Conservation (phyloP, 306 rosid species). For the Gynostemma pentaphyllum region DNA sequence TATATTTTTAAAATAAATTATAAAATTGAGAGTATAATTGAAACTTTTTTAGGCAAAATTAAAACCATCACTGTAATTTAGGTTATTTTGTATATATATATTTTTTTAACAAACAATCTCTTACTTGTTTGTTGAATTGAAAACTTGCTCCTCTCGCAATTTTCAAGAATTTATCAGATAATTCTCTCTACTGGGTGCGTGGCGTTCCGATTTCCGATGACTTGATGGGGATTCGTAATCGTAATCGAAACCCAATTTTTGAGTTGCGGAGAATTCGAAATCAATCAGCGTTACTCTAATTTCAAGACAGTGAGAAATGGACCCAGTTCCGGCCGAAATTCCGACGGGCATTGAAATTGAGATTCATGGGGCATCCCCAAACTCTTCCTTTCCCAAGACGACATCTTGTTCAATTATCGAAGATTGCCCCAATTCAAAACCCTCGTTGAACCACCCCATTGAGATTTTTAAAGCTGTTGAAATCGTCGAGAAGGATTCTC, state of each 20-base stretch:
- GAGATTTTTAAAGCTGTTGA: constrained; percentile 52
- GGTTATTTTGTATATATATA: too few species aligned
- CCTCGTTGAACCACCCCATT: constrained; percentile 21
- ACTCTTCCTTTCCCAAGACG: background rate
- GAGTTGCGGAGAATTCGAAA: background rate
- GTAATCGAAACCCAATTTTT: background rate
- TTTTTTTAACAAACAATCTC: too few species aligned
- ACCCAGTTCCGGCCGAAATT: constrained; percentile 9
- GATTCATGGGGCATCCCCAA: constrained; percentile 13
- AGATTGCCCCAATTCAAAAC: constrained; percentile 14
- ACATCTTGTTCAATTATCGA: constrained; percentile 7
- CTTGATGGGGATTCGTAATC: background rate
- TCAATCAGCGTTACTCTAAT: background rate
- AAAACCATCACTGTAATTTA: too few species aligned
- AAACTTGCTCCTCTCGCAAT: background rate
- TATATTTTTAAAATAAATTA: too few species aligned
- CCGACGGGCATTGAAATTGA: constrained; percentile 22
- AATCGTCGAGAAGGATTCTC: constrained; percentile 65
- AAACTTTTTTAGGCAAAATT: too few species aligned
- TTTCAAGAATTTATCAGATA: background rate
- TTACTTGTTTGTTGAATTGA: too few species aligned
- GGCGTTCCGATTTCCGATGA: background rate
- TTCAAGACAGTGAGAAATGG: constrained; percentile 27
- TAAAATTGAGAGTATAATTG: too few species aligned
- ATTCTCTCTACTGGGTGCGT: background rate